Evolutionary conservation across 179 eudicot species (phyloP), one percentile per base, ranked within the genome.

Genomic region (Heliamphora pulchella): DNA sequence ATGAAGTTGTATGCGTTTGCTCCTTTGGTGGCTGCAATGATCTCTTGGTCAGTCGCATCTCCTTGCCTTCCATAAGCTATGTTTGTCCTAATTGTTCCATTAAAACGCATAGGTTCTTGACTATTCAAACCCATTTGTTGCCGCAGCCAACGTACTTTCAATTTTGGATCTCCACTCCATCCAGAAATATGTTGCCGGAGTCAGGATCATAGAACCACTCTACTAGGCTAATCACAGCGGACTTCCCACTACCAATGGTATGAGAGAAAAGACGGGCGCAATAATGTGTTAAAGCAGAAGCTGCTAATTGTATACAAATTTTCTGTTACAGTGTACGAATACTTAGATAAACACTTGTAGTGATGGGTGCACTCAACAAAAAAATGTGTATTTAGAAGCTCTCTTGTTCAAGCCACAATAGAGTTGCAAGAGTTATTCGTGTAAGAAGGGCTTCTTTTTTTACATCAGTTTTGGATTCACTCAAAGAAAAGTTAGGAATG

Each of bases 1-100:
- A 81, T 75, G 75, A 80, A 80, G 46, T 75, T 75, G 55, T 75
- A 75, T 46, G 83, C 83, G 22, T 75, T 81, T 4, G 83, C 78
- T 54, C 79, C 74, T 81, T 68, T 80, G 20, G 82, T 43, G 68
- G 77, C 82, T 5, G 64, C 67, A 17, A 65, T 6, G 57, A 81
- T 81, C 58, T 81, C 79, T 5, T 55, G 54, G 58, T 81, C 58
- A 4, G 48, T 66, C 8, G 74, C 59, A 2, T 67, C 71, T 17
- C 43, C 83, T 54, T 75, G 70, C 79, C 48, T n/a, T n/a, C n/a
- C n/a, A 50, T 67, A 64, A 5, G 44, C 57, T 9, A 77, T 77
- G 80, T 77, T 77, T 20, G 17, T 31, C 4, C 61, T 31, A 71
- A 64, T 77, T 22, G 80, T 77, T 10, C 46, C 80, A 13, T 64